These are phyloP conservation scores for Lachnellula arida DNA, from an alignment of 2,329 filamentous ascomycete species.

Conservation along the genomic window DNA sequence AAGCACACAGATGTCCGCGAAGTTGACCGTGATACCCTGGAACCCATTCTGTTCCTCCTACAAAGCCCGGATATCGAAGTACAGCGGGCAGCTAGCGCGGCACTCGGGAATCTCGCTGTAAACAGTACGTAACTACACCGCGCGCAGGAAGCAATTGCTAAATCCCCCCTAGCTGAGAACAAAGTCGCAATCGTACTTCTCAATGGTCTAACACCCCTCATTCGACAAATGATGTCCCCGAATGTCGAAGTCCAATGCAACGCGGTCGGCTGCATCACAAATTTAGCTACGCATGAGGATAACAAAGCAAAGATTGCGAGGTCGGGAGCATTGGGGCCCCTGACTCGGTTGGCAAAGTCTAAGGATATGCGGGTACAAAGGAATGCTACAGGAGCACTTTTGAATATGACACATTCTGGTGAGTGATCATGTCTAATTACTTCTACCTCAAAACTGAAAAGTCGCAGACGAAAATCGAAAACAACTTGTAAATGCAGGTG, in stretches of 20 bases:
- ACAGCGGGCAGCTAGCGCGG: slow-evolving; percentile 91
- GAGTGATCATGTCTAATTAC: slow-evolving; percentile 31
- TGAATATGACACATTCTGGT: slow-evolving; percentile 99
- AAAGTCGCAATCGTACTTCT: slow-evolving; percentile 94
- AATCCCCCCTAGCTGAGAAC: slow-evolving; percentile 74
- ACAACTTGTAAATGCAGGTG: slow-evolving; percentile 93
- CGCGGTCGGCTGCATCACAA: slow-evolving; percentile 97
- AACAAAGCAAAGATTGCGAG: slow-evolving; percentile 98
- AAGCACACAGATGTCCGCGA: slow-evolving; percentile 76
- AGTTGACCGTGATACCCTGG: slow-evolving; percentile 90
- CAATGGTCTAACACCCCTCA: slow-evolving; percentile 83
- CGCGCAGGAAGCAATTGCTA: slow-evolving; percentile 33
- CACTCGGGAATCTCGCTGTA: slow-evolving; percentile 91
- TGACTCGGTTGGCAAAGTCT: slow-evolving; percentile 91
- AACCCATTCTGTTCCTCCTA: slow-evolving; percentile 91
- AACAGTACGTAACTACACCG: slow-evolving; percentile 64
- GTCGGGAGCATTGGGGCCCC: slow-evolving; percentile 83
- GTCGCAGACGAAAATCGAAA: slow-evolving; percentile 86
- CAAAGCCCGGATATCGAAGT: slow-evolving; percentile 97
- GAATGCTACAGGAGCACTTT: slow-evolving; percentile 89
- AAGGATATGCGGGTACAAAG: slow-evolving; percentile 98
- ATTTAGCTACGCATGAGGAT: slow-evolving; percentile 95
- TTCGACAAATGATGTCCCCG: slow-evolving; percentile 95
- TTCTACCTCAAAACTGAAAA: slow-evolving; percentile 12
- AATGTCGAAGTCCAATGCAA: slow-evolving; percentile 99